These are phyloP conservation scores for Atkinsonella hypoxylon DNA, from an alignment of 2,329 filamentous ascomycete genomes.

Conservation along the genomic window DNA sequence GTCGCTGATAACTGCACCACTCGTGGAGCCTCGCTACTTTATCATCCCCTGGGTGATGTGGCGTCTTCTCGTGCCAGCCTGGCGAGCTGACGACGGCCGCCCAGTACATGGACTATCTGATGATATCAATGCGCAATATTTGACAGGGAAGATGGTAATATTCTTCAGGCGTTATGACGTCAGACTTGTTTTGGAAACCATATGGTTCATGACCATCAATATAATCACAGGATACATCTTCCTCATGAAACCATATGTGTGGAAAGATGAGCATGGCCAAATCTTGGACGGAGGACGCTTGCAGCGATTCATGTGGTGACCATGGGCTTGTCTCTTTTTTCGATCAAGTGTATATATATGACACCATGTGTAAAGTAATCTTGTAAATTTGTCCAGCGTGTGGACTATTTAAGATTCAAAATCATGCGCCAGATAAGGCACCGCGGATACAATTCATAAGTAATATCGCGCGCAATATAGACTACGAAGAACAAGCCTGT, in stretches of 20 bases:
- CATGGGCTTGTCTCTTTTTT: too few relatives aligned
- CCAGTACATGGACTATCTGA: not conserved
- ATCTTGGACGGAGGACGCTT: constrained; percentile 41
- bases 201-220: constrained; percentile 59
- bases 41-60: constrained; percentile 93
- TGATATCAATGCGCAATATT: not conserved
- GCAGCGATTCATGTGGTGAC: constrained; percentile 76
- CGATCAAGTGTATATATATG: not conserved
- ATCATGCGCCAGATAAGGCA: not conserved
- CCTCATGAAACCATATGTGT: constrained; percentile 53
- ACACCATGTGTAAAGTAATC: not conserved
- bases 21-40: constrained; percentile 94
- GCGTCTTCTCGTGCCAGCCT: constrained; percentile 63
- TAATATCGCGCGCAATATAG: not conserved
- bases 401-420: not conserved
- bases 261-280: constrained; percentile 41
- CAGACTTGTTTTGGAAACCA: constrained; percentile 47
- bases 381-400: not conserved
- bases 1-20: constrained; percentile 74
- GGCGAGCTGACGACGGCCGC: constrained; percentile 17
- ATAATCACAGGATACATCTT: constrained; percentile 58
- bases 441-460: not conserved
- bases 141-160: not conserved
- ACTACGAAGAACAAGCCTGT: not conserved
- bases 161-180: constrained; percentile 25